phyloP scores from a whole-genome alignment of 1,139 yeast genomes.

The Hyphopichia khmerensis region DNA sequence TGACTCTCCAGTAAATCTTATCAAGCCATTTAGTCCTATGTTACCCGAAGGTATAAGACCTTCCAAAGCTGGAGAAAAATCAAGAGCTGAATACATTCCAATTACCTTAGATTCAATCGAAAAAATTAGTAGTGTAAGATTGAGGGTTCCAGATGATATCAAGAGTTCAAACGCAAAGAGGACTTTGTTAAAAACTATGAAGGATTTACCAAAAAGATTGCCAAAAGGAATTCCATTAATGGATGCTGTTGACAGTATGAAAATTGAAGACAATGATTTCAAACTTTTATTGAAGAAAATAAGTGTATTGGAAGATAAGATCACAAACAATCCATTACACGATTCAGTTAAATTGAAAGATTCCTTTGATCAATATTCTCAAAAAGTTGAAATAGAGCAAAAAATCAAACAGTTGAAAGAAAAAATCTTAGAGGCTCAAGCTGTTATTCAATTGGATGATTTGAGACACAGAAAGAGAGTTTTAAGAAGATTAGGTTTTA shows the following conservation, averaged over 20 bases:
- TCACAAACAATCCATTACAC: constrained; percentile 67
- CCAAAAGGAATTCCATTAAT: constrained; percentile 87
- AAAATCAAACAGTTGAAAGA: constrained; percentile 60
- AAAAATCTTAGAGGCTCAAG: constrained; percentile 78
- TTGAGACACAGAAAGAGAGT: constrained; percentile 90
- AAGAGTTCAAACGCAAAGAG: constrained; percentile 69
- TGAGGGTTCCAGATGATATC: constrained; percentile 79
- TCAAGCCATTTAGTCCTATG: constrained; percentile 69
- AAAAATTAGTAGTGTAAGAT: constrained; percentile 74
- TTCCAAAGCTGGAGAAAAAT: constrained; percentile 65
- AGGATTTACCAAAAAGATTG: constrained; percentile 76
- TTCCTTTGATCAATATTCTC: constrained; percentile 61
- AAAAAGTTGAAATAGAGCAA: constrained; percentile 61
- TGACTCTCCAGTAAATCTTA: constrained; percentile 71
- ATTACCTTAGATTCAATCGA: constrained; percentile 76
- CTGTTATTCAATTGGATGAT: constrained; percentile 92
- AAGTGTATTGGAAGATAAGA: constrained; percentile 75
- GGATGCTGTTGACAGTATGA: constrained; percentile 92
- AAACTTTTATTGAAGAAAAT: constrained; percentile 67
- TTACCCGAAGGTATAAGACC: constrained; percentile 91
- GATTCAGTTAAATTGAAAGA: constrained; percentile 62
- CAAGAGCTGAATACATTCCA: constrained; percentile 79
- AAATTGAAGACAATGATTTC: constrained; percentile 80
- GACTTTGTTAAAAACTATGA: constrained; percentile 72
- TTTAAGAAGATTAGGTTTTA: constrained; percentile 76